Base-by-base conservation (phyloP, 805 yeast genomes). In the Pichia manshurica region DNA sequence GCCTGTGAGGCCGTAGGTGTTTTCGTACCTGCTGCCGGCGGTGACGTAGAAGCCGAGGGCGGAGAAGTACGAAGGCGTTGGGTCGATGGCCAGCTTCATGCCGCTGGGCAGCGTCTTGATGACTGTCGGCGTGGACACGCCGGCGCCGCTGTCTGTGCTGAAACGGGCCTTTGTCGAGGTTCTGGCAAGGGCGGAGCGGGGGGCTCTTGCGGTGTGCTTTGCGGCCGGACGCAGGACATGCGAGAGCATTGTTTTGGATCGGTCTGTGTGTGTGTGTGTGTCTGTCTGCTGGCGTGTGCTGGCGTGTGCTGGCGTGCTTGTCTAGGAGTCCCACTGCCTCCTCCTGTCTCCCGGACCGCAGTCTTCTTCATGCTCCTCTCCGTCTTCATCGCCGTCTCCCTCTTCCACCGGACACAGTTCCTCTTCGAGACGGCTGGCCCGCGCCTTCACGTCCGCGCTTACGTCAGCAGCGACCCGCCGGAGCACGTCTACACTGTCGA, bases 11-110 rank as follows among this genome's bases (percentile, higher is more conserved):
- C 69, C 71, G 23, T 59, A 54, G 2, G 70, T 64, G 28, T 73
- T 70, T 65, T 93, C 98, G 61, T 72, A 88, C 43, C 98, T 74
- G 2, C 96, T 83, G 1, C 99, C 99, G 1, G 95, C 96, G 59
- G 86, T 84, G 5, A 93, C 75, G 60, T 87, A 93, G 39, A 91
- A 75, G 1, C 98, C 98, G 39, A 90, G 66, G 0, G 96, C 96
- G 49, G 91, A 76, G 62, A 93, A 93, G 65, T 90, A 96, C 35
- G 95, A 89, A 1, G 96, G 93, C 0, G 84, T 77, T 39, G 86
- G 81, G 51, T 88, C 93, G 3, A 95, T 84, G 10, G 88, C 90
- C 5, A 91, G 83, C 53, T 83, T 74, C 33, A 90, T 68, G 2
- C 97, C 97, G 66, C 89, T 91, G 6, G 74, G 55, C 31, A 91